Percentiles rank a stretch among this genome's conserved stretches.
phyloP scores from a whole-genome alignment of 306 rosid genomes.

The Quercus engelmannii region DNA sequence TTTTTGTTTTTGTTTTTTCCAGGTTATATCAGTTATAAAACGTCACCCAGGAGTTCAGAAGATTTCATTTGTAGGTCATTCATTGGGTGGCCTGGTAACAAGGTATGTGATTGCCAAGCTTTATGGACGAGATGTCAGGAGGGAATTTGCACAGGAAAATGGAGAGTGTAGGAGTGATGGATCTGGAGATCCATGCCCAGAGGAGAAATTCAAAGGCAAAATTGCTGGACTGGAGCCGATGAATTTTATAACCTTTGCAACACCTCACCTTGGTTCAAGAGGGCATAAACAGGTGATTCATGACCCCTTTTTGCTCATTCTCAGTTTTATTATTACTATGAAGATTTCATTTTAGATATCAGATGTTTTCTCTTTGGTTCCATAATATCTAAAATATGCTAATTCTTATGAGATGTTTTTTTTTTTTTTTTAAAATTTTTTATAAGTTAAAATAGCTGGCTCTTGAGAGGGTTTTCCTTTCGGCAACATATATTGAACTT shows the following conservation, averaged over 20 bases:
- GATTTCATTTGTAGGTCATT: slow-evolving; percentile 77
- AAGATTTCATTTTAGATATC: neutral
- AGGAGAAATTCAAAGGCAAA: slow-evolving; percentile 37
- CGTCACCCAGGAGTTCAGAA: slow-evolving; percentile 56
- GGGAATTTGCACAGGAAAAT: slow-evolving; percentile 29
- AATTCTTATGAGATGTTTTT: neutral
- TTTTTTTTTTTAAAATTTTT: too few relatives aligned
- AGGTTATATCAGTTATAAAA: slow-evolving; percentile 62
- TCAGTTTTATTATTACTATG: neutral
- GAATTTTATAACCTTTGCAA: slow-evolving; percentile 75
- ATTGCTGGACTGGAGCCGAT: slow-evolving; percentile 83
- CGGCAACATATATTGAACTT: neutral
- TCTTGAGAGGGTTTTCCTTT: neutral
- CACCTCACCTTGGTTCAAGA: slow-evolving; percentile 93
- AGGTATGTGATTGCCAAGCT: slow-evolving; percentile 81
- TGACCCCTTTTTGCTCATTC: neutral
- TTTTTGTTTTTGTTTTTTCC: slow-evolving; percentile 8
- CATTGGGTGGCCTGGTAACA: slow-evolving; percentile 77
- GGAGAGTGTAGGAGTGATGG: slow-evolving; percentile 35
- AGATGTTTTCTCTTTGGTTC: neutral
- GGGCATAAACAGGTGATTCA: slow-evolving; percentile 75
- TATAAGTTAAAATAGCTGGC: neutral
- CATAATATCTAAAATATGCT: neutral
- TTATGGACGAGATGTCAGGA: slow-evolving; percentile 43
- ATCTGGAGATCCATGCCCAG: slow-evolving; percentile 36